phyloP scores from a whole-genome alignment of 805 yeast genomes.

The Komagataella kurtzmanii region DNA sequence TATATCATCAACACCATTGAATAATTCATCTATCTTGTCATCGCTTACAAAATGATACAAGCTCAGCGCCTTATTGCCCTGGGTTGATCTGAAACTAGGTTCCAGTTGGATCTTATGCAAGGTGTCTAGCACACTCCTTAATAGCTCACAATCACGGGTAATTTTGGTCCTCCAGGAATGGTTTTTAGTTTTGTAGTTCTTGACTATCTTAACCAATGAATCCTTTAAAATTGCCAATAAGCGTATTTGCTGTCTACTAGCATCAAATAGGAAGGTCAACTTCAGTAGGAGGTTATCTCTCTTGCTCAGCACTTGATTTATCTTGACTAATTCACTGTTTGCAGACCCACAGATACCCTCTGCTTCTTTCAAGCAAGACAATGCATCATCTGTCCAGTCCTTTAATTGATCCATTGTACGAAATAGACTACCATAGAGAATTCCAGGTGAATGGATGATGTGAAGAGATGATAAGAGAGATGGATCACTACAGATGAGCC shows the following conservation, averaged over 20 bases:
- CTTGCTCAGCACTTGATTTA: constrained; percentile 21
- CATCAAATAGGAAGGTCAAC: constrained; percentile 27
- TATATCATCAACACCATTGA: constrained; percentile 14
- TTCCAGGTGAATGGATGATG: neutral
- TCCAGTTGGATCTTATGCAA: constrained; percentile 25
- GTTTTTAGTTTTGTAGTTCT: constrained; percentile 11
- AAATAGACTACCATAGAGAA: neutral
- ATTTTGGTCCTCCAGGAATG: constrained; percentile 11
- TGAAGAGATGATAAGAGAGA: neutral
- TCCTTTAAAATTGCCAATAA: constrained; percentile 21
- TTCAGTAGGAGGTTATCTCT: constrained; percentile 29
- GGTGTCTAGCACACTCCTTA: constrained; percentile 17
- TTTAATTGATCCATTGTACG: constrained; percentile 1
- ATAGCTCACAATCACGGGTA: constrained; percentile 15
- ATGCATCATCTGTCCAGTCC: constrained; percentile 32
- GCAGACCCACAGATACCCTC: constrained; percentile 40
- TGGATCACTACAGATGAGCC: neutral
- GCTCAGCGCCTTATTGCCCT: constrained; percentile 3
- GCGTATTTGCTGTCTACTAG: constrained; percentile 33
- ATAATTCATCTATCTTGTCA: constrained; percentile 20
- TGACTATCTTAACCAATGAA: constrained; percentile 16
- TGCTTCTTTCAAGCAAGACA: constrained; percentile 31
- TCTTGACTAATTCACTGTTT: constrained; percentile 22
- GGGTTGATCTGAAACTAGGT: constrained; percentile 13
- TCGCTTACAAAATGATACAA: constrained; percentile 37